These are phyloP conservation scores for Rhizoclosmatium sp. DNA, from an alignment of 192 early-diverging fungal species.

Conservation along the genomic window DNA sequence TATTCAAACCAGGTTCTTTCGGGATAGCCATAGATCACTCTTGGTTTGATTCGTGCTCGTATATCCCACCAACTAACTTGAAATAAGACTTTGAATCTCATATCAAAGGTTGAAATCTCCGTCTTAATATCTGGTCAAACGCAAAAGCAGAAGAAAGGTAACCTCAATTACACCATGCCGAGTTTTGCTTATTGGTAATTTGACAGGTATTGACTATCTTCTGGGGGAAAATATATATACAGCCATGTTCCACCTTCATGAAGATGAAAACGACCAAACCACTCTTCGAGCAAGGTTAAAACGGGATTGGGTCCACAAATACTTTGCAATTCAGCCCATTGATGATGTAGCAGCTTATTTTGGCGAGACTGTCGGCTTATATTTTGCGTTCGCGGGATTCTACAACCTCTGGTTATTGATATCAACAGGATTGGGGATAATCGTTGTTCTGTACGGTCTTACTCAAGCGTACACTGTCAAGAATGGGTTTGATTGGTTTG, in stretches of 20 bases:
- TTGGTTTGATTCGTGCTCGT: slow-evolving; percentile 1
- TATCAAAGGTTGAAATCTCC: slow-evolving; percentile 31
- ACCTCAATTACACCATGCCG: background rate
- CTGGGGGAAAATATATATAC: slow-evolving; percentile 51
- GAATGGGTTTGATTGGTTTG: slow-evolving; percentile 43
- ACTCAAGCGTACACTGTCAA: slow-evolving; percentile 20
- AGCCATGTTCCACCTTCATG: slow-evolving; percentile 58
- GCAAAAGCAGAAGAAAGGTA: slow-evolving; percentile 24
- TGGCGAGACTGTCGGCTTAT: slow-evolving; percentile 68
- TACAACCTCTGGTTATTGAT: slow-evolving; percentile 63
- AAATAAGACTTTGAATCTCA: slow-evolving; percentile 31
- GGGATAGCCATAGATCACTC: slow-evolving; percentile 35
- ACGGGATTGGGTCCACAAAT: slow-evolving; percentile 30
- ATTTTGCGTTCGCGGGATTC: slow-evolving; percentile 70
- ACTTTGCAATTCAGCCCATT: slow-evolving; percentile 52
- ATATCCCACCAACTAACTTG: background rate
- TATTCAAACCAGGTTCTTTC: slow-evolving; percentile 29
- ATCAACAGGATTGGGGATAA: slow-evolving; percentile 51
- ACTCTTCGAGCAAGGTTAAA: slow-evolving; percentile 35
- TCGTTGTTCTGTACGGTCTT: slow-evolving; percentile 62
- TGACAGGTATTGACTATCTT: slow-evolving; percentile 46
- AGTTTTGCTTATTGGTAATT: slow-evolving; percentile 8
- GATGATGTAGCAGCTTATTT: slow-evolving; percentile 64
- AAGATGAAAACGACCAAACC: slow-evolving; percentile 52
- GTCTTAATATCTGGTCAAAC: slow-evolving; percentile 24